Percentiles rank a stretch among this genome's conserved stretches.
These are phyloP conservation scores for Coemansia sp. DNA, from an alignment of 192 early-diverging fungal species.

Conservation along the genomic window DNA sequence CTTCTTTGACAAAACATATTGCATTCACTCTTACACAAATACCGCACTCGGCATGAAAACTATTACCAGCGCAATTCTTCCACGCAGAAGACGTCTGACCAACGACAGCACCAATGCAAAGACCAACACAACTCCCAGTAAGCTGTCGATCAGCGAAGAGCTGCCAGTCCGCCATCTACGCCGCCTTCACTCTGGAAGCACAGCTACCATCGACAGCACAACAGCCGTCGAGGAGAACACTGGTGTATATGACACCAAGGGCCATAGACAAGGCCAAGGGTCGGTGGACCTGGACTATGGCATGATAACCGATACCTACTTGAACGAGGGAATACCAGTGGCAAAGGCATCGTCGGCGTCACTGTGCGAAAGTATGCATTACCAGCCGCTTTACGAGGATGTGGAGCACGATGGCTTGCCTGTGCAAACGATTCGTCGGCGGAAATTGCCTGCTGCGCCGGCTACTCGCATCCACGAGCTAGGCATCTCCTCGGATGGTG, in stretches of 20 bases:
- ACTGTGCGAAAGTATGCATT: constrained; percentile 8
- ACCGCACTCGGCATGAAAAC: constrained; percentile 17
- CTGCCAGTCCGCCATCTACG: background rate
- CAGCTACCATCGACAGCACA: constrained; percentile 5
- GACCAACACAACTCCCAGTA: background rate
- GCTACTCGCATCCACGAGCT: background rate
- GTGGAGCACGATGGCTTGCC: background rate
- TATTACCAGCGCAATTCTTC: constrained; percentile 40
- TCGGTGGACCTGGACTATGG: constrained; percentile 1
- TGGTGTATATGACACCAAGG: background rate
- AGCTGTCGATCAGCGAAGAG: constrained; percentile 9
- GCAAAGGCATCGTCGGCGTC: constrained; percentile 1
- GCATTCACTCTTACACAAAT: background rate
- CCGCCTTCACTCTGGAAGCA: constrained; percentile 8
- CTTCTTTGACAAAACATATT: background rate
- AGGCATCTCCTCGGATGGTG: background rate
- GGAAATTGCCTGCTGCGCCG: background rate
- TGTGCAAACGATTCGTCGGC: background rate
- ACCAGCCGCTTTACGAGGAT: constrained; percentile 8
- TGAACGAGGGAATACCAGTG: background rate
- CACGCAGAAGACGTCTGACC: constrained; percentile 25
- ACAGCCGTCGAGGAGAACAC: background rate
- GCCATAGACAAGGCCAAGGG: background rate
- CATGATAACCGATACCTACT: background rate
- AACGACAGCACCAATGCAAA: constrained; percentile 9